Conservation (phyloP, 2,329 filamentous ascomycete genomes). For the Diplodia sapinea region DNA sequence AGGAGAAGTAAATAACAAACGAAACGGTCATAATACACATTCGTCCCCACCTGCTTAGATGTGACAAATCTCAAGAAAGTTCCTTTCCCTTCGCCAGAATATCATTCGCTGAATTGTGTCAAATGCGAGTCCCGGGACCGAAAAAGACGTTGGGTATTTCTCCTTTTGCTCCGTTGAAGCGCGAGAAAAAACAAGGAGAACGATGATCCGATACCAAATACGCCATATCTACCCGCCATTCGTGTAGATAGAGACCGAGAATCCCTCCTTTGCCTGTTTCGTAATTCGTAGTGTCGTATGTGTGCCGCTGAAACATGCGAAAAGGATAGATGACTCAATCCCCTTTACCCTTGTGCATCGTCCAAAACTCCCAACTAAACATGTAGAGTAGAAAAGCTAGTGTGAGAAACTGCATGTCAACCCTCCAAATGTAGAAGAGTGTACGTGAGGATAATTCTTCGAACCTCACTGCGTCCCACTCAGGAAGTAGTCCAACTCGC, state of each 20-base stretch:
- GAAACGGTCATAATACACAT: conserved; percentile 23
- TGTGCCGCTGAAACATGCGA: conserved; percentile 8
- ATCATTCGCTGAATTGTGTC: not conserved
- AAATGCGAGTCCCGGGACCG: not conserved
- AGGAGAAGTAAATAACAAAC: conserved; percentile 12
- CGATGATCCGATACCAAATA: conserved; percentile 9
- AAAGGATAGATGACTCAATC: not conserved
- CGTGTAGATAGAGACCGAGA: not conserved
- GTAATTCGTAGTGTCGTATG: conserved; percentile 9
- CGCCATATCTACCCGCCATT: not conserved
- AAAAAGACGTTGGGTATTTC: conserved; percentile 18
- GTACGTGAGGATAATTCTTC: not conserved
- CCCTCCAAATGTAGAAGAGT: not conserved
- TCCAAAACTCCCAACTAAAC: conserved; percentile 8
- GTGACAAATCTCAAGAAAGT: not conserved
- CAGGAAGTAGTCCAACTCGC: conserved; percentile 80
- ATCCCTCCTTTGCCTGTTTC: conserved; percentile 5
- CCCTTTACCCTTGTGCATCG: conserved; percentile 6
- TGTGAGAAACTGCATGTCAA: not conserved
- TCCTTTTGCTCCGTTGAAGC: conserved; percentile 24
- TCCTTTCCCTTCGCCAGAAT: not conserved
- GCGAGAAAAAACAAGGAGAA: not conserved
- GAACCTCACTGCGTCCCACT: conserved; percentile 33
- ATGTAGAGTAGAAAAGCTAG: not conserved
- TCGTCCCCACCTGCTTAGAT: not conserved